Percentiles rank a stretch among this genome's conserved stretches.
Conservation (phyloP, 345 rosid genomes). For the Pistacia vera region DNA sequence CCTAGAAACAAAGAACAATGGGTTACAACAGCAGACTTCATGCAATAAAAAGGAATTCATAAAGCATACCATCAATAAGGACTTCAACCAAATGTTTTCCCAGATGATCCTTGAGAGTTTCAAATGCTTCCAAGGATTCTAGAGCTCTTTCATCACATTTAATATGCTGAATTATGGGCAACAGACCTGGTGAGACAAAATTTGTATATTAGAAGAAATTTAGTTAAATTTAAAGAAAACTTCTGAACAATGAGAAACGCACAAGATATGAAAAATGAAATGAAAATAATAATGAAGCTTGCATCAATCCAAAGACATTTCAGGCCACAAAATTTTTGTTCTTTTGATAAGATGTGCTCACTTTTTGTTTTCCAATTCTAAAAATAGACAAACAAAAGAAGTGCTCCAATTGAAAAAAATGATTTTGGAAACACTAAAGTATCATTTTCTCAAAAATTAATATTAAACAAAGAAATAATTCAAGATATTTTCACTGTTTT, state of each 20-base stretch:
- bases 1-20: background rate
- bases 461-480: too few relatives aligned
- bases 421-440: too few relatives aligned
- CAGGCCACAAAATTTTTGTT: background rate
- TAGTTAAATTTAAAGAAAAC: background rate
- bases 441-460: too few relatives aligned
- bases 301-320: background rate
- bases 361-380: background rate
- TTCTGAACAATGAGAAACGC: background rate
- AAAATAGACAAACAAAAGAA: too few relatives aligned
- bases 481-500: background rate
- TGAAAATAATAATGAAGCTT: background rate
- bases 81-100: slow-evolving; percentile 63
- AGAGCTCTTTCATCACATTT: slow-evolving; percentile 55
- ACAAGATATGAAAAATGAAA: background rate
- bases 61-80: slow-evolving; percentile 51
- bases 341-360: too few relatives aligned
- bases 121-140: slow-evolving; percentile 47
- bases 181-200: slow-evolving; percentile 58
- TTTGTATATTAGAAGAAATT: background rate
- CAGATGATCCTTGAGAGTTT: slow-evolving; percentile 37
- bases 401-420: too few relatives aligned
- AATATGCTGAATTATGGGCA: slow-evolving; percentile 82
- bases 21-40: background rate
- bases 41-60: background rate